Evolutionary conservation across 768 basidiomycete species (phyloP).

Genomic region (Naganishia vishniacii): DNA sequence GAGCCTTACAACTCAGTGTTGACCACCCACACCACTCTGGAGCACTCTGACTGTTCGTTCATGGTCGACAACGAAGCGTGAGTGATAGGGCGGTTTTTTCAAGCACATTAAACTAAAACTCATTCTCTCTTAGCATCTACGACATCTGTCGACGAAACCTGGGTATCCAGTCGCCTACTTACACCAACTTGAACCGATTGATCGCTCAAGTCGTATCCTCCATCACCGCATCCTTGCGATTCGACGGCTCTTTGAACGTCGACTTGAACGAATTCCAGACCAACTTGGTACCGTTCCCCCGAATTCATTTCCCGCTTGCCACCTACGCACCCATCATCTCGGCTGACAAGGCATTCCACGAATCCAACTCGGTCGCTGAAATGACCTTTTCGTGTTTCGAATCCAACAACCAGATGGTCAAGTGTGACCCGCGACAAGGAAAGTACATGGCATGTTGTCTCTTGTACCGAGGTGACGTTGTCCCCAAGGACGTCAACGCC

Average conservation of each 20-base stretch:
- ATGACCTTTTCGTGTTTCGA: constrained; percentile 99
- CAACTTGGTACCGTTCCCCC: constrained; percentile 97
- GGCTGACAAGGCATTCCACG: constrained; percentile 84
- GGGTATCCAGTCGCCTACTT: constrained; percentile 74
- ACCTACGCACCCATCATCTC: constrained; percentile 93
- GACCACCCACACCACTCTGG: constrained; percentile 96
- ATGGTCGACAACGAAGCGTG: constrained; percentile 97
- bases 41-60: constrained; percentile 99
- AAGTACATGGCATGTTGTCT: constrained; percentile 96
- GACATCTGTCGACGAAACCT: constrained; percentile 98
- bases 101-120: neutral
- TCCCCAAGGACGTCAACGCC: constrained; percentile 89
- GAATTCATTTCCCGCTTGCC: constrained; percentile 96
- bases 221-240: constrained; percentile 91
- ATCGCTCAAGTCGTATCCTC: constrained; percentile 99
- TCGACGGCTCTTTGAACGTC: constrained; percentile 95
- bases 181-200: constrained; percentile 88
- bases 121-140: constrained; percentile 61
- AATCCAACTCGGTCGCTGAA: constrained; percentile 93
- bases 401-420: constrained; percentile 91
- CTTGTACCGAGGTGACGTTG: constrained; percentile 92
- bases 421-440: constrained; percentile 93
- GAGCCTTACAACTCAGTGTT: constrained; percentile 96
- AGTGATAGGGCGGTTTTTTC: constrained; percentile 26
- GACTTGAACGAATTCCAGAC: constrained; percentile 98